Evolutionary conservation across 2,329 filamentous ascomycete genomes (phyloP), one percentile per base, ranked within the genome.

Genomic region (Aureobasidium vineae): DNA sequence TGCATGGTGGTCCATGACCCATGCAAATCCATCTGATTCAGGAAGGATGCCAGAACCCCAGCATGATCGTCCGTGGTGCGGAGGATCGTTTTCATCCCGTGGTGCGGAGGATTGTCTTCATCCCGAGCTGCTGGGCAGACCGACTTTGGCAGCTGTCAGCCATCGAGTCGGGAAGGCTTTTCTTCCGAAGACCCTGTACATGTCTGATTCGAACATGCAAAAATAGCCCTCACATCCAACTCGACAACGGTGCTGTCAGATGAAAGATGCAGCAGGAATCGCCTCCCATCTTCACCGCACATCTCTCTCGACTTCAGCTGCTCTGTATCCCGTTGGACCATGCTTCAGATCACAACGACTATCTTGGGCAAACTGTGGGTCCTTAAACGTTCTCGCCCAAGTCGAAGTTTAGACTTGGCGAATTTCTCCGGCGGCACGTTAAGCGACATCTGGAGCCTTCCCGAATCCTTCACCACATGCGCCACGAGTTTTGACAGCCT

Each of bases 121-220:
- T 31, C 23, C 47, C 47, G 26, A 53, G 47, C 47, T 8, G 23
- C 47, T 53, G 60, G 60, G n/a, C 47, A 43, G 26, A 23, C 13
- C 43, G 23, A 33, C 33, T 63, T 43, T 63, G 60, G 60, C 60
- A 53, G 47, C 47, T 63, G 60, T 63, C 60, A 63, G 8, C 5
- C 23, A n/a, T 38, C 31, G 21, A 50, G 59, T 63, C 45, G 52
- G 31, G 10, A 49, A 15, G 8, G 26, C 16, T 59, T 31, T 45
- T 31, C 15, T 31, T 13, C 40, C n/a, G 23, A 21, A 45, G 36
- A 59, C 54, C 54, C 40, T 43, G 38, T 31, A 11, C 21, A 26
- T 3, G 21, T 19, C 31, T 57, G 53, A 57, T 19, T 57, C 54
- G 16, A 31, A 23, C 13, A 7, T 21, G 3, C 8, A 23, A 19